Evolutionary conservation across 306 rosid species (phyloP).

Genomic region (Pyrus betulifolia): DNA sequence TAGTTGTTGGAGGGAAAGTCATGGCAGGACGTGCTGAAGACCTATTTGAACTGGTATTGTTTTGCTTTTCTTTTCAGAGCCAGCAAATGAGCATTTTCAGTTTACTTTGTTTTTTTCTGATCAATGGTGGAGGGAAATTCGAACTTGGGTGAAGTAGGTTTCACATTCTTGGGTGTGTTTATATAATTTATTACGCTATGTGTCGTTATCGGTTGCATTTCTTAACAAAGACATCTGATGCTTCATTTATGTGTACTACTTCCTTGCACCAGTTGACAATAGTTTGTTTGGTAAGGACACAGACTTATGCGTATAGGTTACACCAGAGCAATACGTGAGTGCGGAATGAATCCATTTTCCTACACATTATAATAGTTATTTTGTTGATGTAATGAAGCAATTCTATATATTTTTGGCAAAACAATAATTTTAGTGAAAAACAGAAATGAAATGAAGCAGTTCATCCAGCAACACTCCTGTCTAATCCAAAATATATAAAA

Average conservation of each 20-base stretch:
- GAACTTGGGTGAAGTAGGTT: background rate
- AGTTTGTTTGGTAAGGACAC: background rate
- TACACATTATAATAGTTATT: background rate
- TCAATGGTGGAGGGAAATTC: too few species aligned
- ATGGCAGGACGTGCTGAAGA: constrained; percentile 87
- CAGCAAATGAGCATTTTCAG: background rate
- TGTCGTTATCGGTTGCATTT: background rate
- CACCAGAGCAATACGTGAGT: background rate
- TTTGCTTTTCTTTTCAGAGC: background rate
- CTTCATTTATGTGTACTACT: background rate
- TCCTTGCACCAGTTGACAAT: background rate
- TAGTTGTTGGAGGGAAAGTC: constrained; percentile 91
- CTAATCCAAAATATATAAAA: too few species aligned
- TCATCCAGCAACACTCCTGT: too few species aligned
- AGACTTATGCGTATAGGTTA: background rate
- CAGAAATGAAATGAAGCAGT: background rate
- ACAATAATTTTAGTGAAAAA: background rate
- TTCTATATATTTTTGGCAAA: too few species aligned
- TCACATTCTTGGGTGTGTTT: background rate
- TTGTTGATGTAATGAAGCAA: background rate
- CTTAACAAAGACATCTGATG: too few species aligned
- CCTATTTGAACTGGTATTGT: constrained; percentile 75
- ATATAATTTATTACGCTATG: too few species aligned
- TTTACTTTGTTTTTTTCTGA: background rate
- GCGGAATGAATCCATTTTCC: background rate